Evolutionary conservation across 768 basidiomycete genomes (phyloP).

Genomic region (Leccinellum luteum): DNA sequence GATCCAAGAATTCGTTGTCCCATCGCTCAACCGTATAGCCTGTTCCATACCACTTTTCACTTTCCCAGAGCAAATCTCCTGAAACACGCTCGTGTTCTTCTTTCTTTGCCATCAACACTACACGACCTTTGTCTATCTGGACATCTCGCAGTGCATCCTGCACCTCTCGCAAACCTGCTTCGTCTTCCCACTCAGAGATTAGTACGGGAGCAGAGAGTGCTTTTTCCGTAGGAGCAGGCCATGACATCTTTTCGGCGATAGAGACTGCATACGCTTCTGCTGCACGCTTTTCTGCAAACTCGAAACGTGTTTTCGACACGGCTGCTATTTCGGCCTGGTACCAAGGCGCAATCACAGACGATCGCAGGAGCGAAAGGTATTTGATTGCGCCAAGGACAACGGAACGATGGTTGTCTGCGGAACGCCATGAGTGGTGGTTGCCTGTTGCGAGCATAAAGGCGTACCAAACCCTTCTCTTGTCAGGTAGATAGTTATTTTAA

Average conservation of each 20-base stretch:
- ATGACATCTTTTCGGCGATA: constrained; percentile 70
- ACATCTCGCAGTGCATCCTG: constrained; percentile 60
- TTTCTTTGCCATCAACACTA: constrained; percentile 77
- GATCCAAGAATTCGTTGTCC: constrained; percentile 56
- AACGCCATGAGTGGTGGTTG: constrained; percentile 3
- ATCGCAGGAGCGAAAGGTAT: constrained; percentile 70
- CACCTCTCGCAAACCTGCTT: constrained; percentile 49
- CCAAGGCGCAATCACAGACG: constrained; percentile 57
- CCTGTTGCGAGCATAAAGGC: constrained; percentile 22
- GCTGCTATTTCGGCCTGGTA: constrained; percentile 74
- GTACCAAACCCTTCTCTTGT: constrained; percentile 85
- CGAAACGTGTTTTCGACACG: constrained; percentile 73
- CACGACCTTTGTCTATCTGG: constrained; percentile 56
- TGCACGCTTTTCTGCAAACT: constrained; percentile 80
- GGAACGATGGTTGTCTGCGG: constrained; percentile 62
- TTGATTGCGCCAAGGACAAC: constrained; percentile 72
- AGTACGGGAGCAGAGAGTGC: constrained; percentile 70
- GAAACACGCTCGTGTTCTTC: constrained; percentile 55
- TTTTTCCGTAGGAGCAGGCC: constrained; percentile 79
- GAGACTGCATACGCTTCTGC: constrained; percentile 79
- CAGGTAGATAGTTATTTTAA: constrained; percentile 78
- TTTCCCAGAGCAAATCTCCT: constrained; percentile 56
- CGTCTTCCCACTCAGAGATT: constrained; percentile 69
- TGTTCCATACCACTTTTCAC: constrained; percentile 93
- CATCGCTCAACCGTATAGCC: constrained; percentile 75